A percentile compares a stretch with the other conserved stretches of the same genome.
Conservation (phyloP, 805 yeast species). For the Clavispora santaluciae region DNA sequence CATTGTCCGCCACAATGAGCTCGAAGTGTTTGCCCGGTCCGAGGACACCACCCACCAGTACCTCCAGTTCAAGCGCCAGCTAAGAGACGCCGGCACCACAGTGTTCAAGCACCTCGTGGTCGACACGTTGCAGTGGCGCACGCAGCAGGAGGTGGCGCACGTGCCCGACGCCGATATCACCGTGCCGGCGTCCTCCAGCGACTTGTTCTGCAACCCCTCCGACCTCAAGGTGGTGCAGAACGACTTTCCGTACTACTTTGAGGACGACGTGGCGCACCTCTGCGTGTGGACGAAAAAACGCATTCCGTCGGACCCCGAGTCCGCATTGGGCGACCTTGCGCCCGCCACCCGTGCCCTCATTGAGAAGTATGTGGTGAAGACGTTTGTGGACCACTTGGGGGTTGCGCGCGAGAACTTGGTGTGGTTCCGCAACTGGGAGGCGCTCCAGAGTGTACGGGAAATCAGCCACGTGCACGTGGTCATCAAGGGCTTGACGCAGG, state of each 20-base stretch:
- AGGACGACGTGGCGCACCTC: conserved; percentile 47
- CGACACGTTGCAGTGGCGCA: conserved; percentile 49
- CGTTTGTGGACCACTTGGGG: conserved; percentile 45
- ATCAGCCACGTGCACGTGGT: conserved; percentile 71
- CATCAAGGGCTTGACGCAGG: conserved; percentile 35
- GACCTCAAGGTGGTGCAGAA: conserved; percentile 49
- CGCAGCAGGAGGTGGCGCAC: conserved; percentile 18
- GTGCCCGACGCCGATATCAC: conserved; percentile 13
- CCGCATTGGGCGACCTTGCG: conserved; percentile 49
- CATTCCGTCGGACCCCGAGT: conserved; percentile 47
- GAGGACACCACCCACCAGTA: conserved; percentile 41
- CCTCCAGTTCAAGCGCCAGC: conserved; percentile 37
- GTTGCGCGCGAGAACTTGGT: conserved; percentile 34
- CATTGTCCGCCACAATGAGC: conserved; percentile 36
- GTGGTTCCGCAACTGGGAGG: conserved; percentile 74
- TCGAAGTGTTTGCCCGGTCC: conserved; percentile 49
- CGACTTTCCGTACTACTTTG: conserved; percentile 66
- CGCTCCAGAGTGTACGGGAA: conserved; percentile 60
- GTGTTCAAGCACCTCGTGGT: conserved; percentile 47
- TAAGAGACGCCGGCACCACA: conserved; percentile 31
- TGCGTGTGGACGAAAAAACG: conserved; percentile 64
- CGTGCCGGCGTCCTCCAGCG: conserved; percentile 27
- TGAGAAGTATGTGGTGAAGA: conserved; percentile 41
- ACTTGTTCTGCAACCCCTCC: conserved; percentile 35
- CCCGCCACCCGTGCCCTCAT: conserved; percentile 36